These are phyloP conservation scores for Symmetrospora coprosmae DNA, from an alignment of 768 basidiomycete species.

Conservation along the genomic window DNA sequence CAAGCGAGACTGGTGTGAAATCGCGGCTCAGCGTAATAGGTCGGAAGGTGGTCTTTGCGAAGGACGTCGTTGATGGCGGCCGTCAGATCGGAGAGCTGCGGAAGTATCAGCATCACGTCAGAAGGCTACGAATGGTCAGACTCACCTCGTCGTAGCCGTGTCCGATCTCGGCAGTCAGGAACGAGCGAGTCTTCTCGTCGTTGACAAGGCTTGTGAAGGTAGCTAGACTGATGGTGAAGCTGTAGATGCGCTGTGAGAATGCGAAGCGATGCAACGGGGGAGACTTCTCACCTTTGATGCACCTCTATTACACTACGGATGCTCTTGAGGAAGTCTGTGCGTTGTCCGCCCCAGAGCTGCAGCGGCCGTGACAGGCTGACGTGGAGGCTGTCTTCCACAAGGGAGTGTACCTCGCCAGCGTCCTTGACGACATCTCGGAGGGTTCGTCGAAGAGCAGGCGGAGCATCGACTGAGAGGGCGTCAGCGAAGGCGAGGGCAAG, in stretches of 20 bases:
- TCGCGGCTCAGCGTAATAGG: constrained; percentile 63
- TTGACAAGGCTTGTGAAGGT: constrained; percentile 57
- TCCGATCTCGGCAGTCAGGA: constrained; percentile 66
- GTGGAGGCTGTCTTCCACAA: constrained; percentile 48
- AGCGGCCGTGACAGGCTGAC: constrained; percentile 72
- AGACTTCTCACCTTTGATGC: not conserved
- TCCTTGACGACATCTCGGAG: constrained; percentile 42
- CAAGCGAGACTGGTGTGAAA: constrained; percentile 86
- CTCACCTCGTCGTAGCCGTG: constrained; percentile 65
- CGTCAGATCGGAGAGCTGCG: constrained; percentile 50
- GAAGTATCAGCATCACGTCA: not conserved
- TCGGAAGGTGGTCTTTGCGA: constrained; percentile 51
- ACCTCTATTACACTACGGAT: constrained; percentile 41
- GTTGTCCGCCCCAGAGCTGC: constrained; percentile 64
- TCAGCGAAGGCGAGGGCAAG: not conserved
- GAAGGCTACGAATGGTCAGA: constrained; percentile 12
- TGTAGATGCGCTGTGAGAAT: constrained; percentile 34
- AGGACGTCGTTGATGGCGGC: constrained; percentile 50
- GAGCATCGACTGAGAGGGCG: constrained; percentile 39
- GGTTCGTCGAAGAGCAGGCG: constrained; percentile 40
- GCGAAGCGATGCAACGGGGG: not conserved
- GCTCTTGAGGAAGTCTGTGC: constrained; percentile 49
- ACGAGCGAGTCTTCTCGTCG: constrained; percentile 66
- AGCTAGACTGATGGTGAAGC: constrained; percentile 61
- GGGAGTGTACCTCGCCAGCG: constrained; percentile 44